Evolutionary conservation across 2,329 filamentous ascomycete species (phyloP), one percentile per base, ranked within the genome.

Genomic region (Rosellinia necatrix): DNA sequence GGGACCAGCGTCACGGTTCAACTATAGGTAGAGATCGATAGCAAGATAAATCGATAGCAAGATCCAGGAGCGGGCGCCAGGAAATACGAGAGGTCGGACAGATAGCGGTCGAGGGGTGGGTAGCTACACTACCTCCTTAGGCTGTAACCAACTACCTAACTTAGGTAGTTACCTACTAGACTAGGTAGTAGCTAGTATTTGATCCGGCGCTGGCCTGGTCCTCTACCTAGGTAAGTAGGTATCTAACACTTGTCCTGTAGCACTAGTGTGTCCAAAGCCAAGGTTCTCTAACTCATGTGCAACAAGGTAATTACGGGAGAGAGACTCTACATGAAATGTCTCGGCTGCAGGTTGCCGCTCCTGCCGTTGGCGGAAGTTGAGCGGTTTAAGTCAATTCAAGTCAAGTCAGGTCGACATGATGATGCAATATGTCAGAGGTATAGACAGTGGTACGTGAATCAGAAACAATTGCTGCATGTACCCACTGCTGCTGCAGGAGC

Each of bases 401-500:
- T n/a, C n/a, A n/a, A n/a, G n/a, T n/a, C n/a, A n/a, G n/a, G n/a
- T n/a, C n/a, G n/a, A 15, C 6, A 37, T 34, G 10, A 13, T 19
- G 12, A 24, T 30, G 24, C 15, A 5, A 41, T 29, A 27, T 30
- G 35, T 40, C n/a, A 8, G 30, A 50, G 27, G 22, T 42, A 49
- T 38, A 38, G 35, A 21, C 22, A 21, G 17, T 29, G 15, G 34
- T 19, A 40, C 27, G 40, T 34, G 27, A 48, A 48, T 34, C 30
- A 49, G 54, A 48, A 49, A 53, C 41, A 57, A 12, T 15, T 17
- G 35, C 24, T 27, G 32, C 12, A 30, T 10, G 41, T 49, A 55
- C 29, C 56, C 52, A 52, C 51, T 25, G 22, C 21, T 22, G 37
- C 40, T 56, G 47, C 38, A 46, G 56, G 56, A 59, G 56, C 56